Evolutionary conservation across 345 rosid genomes (phyloP).

Genomic region (Aethionema arabicum): DNA sequence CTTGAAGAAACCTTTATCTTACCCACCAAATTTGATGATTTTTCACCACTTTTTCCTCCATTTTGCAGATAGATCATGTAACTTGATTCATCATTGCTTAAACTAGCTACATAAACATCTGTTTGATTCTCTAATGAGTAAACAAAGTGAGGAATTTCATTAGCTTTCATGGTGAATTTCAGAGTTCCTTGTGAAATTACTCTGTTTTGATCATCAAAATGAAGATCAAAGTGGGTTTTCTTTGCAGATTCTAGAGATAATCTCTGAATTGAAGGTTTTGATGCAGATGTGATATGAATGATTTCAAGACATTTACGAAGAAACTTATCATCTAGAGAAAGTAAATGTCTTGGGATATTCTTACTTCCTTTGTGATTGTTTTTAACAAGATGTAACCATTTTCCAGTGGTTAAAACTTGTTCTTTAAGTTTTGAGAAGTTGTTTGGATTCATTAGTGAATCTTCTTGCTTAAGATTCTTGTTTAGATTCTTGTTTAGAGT

Average conservation of each 20-base stretch:
- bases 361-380: conserved; percentile 45
- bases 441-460: conserved; percentile 33
- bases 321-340: conserved; percentile 56
- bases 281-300: conserved; percentile 47
- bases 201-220: conserved; percentile 18
- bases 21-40: conserved; percentile 52
- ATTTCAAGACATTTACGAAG: conserved; percentile 57
- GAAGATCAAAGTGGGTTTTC: conserved; percentile 44
- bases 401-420: conserved; percentile 39
- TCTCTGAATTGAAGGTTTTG: conserved; percentile 38
- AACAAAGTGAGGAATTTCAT: conserved; percentile 55
- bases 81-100: conserved; percentile 38
- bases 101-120: conserved; percentile 55
- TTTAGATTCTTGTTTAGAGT: conserved; percentile 39
- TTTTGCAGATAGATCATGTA: conserved; percentile 56
- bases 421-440: conserved; percentile 41
- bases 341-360: conserved; percentile 61
- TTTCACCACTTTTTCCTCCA: conserved; percentile 34
- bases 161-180: conserved; percentile 55
- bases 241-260: too few relatives aligned
- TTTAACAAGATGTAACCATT: conserved; percentile 46
- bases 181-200: conserved; percentile 59
- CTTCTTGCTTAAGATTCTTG: conserved; percentile 37
- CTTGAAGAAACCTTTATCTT: conserved; percentile 62
- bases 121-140: conserved; percentile 56